These are phyloP conservation scores for Alternaria angustiovoidea DNA, from an alignment of 2,329 filamentous ascomycete species.

Conservation along the genomic window DNA sequence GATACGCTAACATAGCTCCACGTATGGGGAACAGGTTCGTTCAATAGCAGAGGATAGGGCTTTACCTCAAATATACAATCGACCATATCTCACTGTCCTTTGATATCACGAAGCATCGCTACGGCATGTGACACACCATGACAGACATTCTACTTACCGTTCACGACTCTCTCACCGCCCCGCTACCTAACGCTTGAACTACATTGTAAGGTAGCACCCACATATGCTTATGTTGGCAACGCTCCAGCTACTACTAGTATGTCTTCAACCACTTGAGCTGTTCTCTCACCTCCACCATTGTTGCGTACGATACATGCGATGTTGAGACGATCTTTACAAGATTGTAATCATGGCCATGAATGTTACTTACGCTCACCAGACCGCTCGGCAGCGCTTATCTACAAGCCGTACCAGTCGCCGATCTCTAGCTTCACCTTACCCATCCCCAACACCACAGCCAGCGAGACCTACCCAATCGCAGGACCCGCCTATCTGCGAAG, in stretches of 20 bases:
- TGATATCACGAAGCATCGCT: neutral
- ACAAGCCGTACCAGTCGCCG: neutral
- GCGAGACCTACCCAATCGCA: neutral
- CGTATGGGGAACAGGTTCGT: neutral
- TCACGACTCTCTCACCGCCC: slow-evolving; percentile 9
- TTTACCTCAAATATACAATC: neutral
- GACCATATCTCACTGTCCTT: neutral
- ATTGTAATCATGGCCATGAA: slow-evolving; percentile 6
- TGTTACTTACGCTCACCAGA: slow-evolving; percentile 4
- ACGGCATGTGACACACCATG: neutral
- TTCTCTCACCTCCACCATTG: neutral
- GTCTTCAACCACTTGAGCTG: neutral
- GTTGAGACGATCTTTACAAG: neutral
- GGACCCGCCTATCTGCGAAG: neutral
- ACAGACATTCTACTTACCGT: neutral
- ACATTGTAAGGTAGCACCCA: neutral
- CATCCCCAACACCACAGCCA: neutral
- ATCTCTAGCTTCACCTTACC: neutral
- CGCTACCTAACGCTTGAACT: neutral
- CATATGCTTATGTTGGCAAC: neutral
- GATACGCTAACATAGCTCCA: no score
- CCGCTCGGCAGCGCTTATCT: neutral
- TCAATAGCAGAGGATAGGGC: neutral
- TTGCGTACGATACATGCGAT: slow-evolving; percentile 10
- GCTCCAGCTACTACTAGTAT: slow-evolving; percentile 4